Base-by-base conservation (phyloP, 192 early-diverging fungal genomes). In the Coemansia sp. region DNA sequence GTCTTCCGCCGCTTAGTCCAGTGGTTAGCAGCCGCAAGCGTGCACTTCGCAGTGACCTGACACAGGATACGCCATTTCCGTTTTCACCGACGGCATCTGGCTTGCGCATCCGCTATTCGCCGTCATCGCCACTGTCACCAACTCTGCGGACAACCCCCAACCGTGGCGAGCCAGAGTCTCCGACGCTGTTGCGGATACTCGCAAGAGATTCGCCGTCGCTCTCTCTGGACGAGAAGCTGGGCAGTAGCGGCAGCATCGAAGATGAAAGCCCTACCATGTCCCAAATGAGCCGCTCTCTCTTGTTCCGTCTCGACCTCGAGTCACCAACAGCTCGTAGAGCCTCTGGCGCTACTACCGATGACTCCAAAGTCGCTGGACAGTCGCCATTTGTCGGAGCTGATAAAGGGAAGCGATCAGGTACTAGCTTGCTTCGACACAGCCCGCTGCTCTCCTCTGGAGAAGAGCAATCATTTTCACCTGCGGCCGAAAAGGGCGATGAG, bases 1-100 rank as follows among this genome's bases (percentile, higher is more conserved):
- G 72, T 48, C 61, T 83, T 29, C 81, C 81, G 11, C 81, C 81
- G 7, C 73, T 83, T 10, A 83, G 81, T 53, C 81, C 81, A 11
- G 73, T 83, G 8, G 72, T 83, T 12, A 83, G 81, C 66, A 71
- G 29, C 56, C 73, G 78, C 56, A 71, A 69, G 45, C 78, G 78
- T 41, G 45, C 69, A 14, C 32, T 72, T 5, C 72, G 73, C 22
- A 58, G 58, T 2, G 78, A 75, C 10, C 22, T 66, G 69, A 47
- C 51, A 5, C 69, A 71, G 38, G 78, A 81, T 58, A 52, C 73
- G 21, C 55, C 73, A 25, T 56, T 61, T 24, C 69, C 62, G 53
- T 81, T 81, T 43, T 81, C 78, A 39, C 78, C 78, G 15, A 81
- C 62, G 2, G 56, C 68, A 1, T 75, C 72, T 5, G 72, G 69